Evolutionary conservation across 108 stramenopile genomes (phyloP), one percentile per base, ranked within the genome.

Genomic region (Fragilariopsis cylindrus): DNA sequence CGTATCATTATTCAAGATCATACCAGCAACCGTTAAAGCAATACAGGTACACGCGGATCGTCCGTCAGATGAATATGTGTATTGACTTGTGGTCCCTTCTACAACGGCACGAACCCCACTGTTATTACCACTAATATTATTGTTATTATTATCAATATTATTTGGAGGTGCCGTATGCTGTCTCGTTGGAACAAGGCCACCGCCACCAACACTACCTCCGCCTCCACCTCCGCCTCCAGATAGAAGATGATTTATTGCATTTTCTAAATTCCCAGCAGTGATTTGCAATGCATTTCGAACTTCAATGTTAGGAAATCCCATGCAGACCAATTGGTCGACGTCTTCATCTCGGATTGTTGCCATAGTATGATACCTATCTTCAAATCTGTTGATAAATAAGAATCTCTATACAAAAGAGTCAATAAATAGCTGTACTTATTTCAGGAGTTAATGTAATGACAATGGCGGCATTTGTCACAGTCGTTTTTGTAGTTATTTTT

Each of bases 21-120:
- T 60, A 9, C 66, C 60, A n/a, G 90, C 92, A 54, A 81, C 80
- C 0, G 81, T 85, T 63, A 94, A 71, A 16, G 92, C 88, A 50
- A 94, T 94, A 52, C 86, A 85, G 16, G 92, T 94, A 45, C 92
- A 94, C 5, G 90, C 90, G 18, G 88, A 90, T 73, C 85, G 70
- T 60, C 92, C 88, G 39, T 77, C 54, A 15, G 81, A 77, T 62
- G 81, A 52, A 69, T 48, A 52, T 15, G 67, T 82, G 70, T 94
- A 94, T 63, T 94, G 92, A 57, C 84, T 85, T 5, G 76, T 67
- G 65, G 80, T 49, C 70, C 83, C 75, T 76, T 76, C 30, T 74
- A 82, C 39, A 48, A 72, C 55, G 6, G 47, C 73, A n/a, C 19
- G 52, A 48, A 49, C 9, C 56, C 57, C 30, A 12, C 6, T n/a